Evolutionary conservation across 768 basidiomycete genomes (phyloP), one percentile per base, ranked within the genome.

Genomic region (Tremella yokohamensis): DNA sequence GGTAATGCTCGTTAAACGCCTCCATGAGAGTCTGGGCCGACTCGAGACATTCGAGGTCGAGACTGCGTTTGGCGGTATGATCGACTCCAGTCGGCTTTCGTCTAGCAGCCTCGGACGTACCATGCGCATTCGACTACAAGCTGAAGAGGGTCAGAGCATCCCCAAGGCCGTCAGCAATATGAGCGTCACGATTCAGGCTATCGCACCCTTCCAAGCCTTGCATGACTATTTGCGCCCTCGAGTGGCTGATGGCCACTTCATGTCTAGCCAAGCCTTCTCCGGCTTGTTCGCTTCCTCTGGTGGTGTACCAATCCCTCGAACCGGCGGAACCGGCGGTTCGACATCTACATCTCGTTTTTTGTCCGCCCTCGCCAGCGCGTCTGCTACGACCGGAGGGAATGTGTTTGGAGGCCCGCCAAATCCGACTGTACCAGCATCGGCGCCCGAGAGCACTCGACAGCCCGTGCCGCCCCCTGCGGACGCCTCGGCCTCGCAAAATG

Each of bases 31-130:
- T 73, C 78, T 99, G 20, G 96, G 96, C 11, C 81, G 91, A 64
- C 88, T 97, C 85, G 96, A 99, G 73, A 85, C 86, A 13, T 98
- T 96, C 62, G 92, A 98, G 40, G 96, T 99, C 8, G 84, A 88
- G 45, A 92, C 91, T 0, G 88, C 93, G 1, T 83, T 88, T 19
- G 88, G 63, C 85, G 75, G 86, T 84, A 25, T 59, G 2, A 25
- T 49, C 9, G 68, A 66, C 49, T 52, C 66, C 8, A 49, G 65
- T 24, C 85, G 92, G 37, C 90, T 86, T 65, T 91, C 92, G 0
- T 88, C 92, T 0, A 88, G 90, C n/a, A 80, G 94, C 60, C 83
- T 98, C n/a, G 91, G 90, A 7, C 85, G 93, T 22, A 92, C 94
- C 66, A 79, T 99, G 45, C 87, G 92, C 9, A 83, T 98, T 12